Conservation (phyloP, 2,329 filamentous ascomycete species). For the Emydomyces testavorans region DNA sequence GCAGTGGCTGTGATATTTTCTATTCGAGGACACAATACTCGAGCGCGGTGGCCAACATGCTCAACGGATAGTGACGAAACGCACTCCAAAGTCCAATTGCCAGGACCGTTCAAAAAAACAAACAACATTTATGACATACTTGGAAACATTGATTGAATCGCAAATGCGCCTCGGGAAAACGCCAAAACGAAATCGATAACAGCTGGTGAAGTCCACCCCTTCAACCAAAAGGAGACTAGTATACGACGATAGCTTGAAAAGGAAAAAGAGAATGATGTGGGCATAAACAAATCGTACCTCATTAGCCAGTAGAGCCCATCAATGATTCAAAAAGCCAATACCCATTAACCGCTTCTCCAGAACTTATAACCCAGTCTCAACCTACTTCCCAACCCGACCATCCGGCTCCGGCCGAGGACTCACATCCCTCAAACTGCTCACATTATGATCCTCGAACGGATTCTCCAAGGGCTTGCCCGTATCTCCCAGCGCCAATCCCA, state of each 20-base stretch:
- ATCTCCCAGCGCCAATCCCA: conserved; percentile 34
- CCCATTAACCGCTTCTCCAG: neutral
- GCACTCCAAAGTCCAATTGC: neutral
- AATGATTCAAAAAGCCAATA: neutral
- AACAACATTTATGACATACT: conserved; percentile 11
- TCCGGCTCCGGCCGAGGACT: conserved; percentile 56
- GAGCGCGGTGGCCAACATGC: neutral
- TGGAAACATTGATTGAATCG: conserved; percentile 1
- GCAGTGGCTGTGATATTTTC: conserved; percentile 1
- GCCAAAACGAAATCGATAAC: neutral
- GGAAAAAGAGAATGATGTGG: neutral
- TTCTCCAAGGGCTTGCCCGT: conserved; percentile 43
- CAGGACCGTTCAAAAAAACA: neutral
- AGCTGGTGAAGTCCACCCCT: neutral
- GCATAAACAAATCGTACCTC: conserved; percentile 3
- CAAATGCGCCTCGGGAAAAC: neutral
- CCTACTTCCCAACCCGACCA: conserved; percentile 17
- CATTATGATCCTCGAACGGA: conserved; percentile 61
- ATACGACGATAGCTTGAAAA: conserved; percentile 3
- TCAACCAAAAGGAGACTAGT: neutral
- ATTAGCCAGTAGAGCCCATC: neutral
- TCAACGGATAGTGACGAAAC: neutral
- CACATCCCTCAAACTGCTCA: conserved; percentile 55
- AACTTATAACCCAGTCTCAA: conserved; percentile 20
- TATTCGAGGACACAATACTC: neutral